Evolutionary conservation across 257 asterid genomes (phyloP).

Genomic region (Haberlea rhodopensis): DNA sequence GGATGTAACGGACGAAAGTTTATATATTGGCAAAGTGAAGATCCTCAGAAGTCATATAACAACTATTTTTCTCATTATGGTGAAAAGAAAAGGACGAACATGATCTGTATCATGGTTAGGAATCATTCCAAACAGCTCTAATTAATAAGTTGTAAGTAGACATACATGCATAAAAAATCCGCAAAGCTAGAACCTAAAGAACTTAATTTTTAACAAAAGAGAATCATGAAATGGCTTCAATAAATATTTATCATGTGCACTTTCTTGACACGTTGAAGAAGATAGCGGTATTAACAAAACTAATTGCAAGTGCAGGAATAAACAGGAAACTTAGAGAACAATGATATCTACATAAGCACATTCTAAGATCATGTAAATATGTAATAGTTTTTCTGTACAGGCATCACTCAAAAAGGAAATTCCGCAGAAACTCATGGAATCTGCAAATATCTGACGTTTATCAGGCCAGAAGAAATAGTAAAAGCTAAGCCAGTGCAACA

Average conservation of each 20-base stretch:
- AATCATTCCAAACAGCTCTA: not conserved
- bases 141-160: not conserved
- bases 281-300: not conserved
- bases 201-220: too few species aligned
- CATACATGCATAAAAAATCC: not conserved
- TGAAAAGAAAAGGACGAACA: not conserved
- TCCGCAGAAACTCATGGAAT: too few species aligned
- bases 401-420: too few species aligned
- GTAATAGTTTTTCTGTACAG: not conserved
- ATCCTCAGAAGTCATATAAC: slow-evolving; percentile 1
- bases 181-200: not conserved
- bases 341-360: slow-evolving; percentile 8
- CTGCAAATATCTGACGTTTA: too few species aligned
- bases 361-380: not conserved
- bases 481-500: not conserved
- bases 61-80: slow-evolving; percentile 2
- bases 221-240: not conserved
- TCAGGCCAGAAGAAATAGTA: not conserved
- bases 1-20: too few species aligned
- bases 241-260: not conserved
- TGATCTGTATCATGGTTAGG: not conserved
- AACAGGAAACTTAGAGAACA: not conserved
- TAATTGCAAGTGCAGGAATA: too few species aligned
- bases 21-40: too few species aligned
- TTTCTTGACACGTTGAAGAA: not conserved